A percentile compares a stretch with the other conserved stretches of the same genome.
phyloP scores from a whole-genome alignment of 345 rosid genomes.

The Gossypium anomalum region DNA sequence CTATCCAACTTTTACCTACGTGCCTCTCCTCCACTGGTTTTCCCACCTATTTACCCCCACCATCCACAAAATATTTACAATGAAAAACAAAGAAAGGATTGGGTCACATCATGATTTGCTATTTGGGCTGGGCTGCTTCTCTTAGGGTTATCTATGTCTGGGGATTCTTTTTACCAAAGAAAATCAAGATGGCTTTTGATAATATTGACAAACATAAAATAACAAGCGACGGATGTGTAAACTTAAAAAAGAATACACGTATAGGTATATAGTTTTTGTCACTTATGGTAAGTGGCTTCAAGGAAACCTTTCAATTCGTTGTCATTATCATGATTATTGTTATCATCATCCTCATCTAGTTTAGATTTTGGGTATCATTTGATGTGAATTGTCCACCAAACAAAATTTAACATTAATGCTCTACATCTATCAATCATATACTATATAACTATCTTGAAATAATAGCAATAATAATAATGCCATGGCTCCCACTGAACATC shows the following conservation, averaged over 20 bases:
- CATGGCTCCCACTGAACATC: constrained; percentile 12
- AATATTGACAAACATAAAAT: no score
- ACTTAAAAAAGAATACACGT: no score
- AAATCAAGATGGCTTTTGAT: no score
- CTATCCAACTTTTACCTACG: background rate
- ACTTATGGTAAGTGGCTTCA: background rate
- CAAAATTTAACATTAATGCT: background rate
- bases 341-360: background rate
- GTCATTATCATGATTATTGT: background rate
- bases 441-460: background rate
- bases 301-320: background rate
- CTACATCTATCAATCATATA: background rate
- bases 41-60: no score
- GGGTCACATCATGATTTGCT: constrained; percentile 23
- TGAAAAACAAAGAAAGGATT: no score
- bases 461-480: background rate
- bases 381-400: background rate
- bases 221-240: no score
- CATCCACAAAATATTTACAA: no score
- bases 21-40: background rate
- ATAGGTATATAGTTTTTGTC: no score
- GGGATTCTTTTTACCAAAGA: background rate
- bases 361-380: background rate
- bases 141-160: background rate
- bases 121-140: background rate